A percentile compares a stretch with the other conserved stretches of the same genome.
Conservation (phyloP, 441 rosid species). For the Adansonia rubrostipa region DNA sequence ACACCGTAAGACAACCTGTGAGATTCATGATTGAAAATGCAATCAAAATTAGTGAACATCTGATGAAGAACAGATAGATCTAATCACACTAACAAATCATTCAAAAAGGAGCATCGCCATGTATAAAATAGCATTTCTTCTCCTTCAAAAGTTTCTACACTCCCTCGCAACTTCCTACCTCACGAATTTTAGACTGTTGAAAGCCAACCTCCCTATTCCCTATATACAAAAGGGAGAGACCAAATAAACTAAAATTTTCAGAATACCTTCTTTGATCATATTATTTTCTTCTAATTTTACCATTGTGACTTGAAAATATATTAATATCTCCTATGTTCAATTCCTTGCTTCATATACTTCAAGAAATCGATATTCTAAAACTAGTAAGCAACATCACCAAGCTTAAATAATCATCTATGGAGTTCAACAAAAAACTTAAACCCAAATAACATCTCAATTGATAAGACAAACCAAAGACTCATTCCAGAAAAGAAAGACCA, state of each 20-base stretch:
- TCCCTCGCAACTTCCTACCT: neutral
- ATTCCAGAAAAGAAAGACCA: neutral
- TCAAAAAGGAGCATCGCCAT: neutral
- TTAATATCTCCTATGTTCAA: neutral
- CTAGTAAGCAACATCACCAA: neutral
- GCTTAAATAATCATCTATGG: neutral
- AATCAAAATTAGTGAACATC: neutral
- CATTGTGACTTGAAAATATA: neutral
- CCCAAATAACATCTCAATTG: neutral
- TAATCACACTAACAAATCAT: neutral
- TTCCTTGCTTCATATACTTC: neutral
- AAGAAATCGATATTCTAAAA: neutral
- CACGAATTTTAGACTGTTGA: slow-evolving; percentile 1
- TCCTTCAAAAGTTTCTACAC: slow-evolving; percentile 7
- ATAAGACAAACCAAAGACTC: neutral
- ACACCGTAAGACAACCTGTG: neutral
- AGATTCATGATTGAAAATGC: neutral
- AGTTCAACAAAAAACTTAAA: neutral
- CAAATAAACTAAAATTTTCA: neutral
- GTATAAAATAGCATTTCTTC: slow-evolving; percentile 8
- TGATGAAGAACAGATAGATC: neutral
- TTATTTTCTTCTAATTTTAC: neutral
- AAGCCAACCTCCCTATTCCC: neutral
- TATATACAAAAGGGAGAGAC: neutral
- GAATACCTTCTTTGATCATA: neutral